Percentiles rank a stretch among this genome's conserved stretches.
Evolutionary conservation across 106 monocot species (phyloP).

Genomic region (Dendrobium chrysotoxum): DNA sequence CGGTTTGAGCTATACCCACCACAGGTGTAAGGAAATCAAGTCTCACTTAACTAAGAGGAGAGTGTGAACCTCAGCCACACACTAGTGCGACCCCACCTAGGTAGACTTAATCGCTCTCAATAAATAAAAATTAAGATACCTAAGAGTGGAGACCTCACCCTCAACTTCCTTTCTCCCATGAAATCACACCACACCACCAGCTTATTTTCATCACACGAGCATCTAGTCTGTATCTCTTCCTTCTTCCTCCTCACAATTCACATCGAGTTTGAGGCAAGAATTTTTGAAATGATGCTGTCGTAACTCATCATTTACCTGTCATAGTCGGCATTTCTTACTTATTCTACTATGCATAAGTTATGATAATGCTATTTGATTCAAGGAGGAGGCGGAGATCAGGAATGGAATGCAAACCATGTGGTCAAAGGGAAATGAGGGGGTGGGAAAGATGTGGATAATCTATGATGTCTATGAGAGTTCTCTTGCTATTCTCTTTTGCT

Average conservation of each 20-base stretch:
- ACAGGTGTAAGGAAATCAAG: neutral
- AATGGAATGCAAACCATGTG: neutral
- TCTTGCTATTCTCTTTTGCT: conserved; percentile 81
- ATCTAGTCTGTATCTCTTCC: neutral
- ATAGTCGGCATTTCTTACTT: neutral
- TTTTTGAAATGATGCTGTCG: neutral
- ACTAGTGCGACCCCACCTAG: neutral
- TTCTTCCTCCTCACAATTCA: neutral
- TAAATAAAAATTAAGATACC: too few species aligned
- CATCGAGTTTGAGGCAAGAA: neutral
- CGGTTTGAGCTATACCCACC: neutral
- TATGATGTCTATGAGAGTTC: conserved; percentile 94
- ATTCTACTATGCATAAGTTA: neutral
- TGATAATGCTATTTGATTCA: neutral
- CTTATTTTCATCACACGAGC: too few species aligned
- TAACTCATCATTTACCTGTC: neutral
- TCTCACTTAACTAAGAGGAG: too few species aligned
- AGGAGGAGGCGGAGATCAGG: neutral
- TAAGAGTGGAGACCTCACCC: too few species aligned
- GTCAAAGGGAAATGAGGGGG: conserved; percentile 11
- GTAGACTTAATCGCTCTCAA: too few species aligned
- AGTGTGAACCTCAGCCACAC: neutral
- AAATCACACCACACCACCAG: too few species aligned
- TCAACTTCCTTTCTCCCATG: too few species aligned
- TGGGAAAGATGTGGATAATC: conserved; percentile 60